A percentile compares a stretch with the other conserved stretches of the same genome.
phyloP scores from a whole-genome alignment of 2,329 filamentous ascomycete genomes.

The Fusarium humuli region DNA sequence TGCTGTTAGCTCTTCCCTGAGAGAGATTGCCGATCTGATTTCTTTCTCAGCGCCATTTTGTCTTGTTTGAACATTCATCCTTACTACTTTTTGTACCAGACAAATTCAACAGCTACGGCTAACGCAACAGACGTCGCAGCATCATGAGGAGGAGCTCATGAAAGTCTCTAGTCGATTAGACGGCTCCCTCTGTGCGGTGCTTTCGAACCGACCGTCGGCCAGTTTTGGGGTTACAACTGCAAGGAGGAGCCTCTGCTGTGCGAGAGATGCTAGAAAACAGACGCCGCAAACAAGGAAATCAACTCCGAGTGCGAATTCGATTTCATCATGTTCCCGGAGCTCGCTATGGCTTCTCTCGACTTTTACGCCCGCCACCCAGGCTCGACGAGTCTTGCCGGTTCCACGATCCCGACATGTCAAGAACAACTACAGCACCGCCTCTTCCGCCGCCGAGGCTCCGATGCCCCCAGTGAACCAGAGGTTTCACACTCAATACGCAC shows the following conservation, averaged over 20 bases:
- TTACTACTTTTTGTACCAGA: not conserved
- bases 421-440: constrained; percentile 46
- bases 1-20: constrained; percentile 37
- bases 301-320: constrained; percentile 9
- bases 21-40: constrained; percentile 36
- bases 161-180: constrained; percentile 70
- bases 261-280: constrained; percentile 32
- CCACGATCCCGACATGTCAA: constrained; percentile 38
- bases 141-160: constrained; percentile 69
- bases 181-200: constrained; percentile 68
- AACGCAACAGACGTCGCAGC: constrained; percentile 37
- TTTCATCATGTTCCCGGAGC: constrained; percentile 49
- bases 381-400: constrained; percentile 28
- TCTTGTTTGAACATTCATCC: not conserved
- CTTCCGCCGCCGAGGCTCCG: constrained; percentile 33
- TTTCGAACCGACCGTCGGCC: constrained; percentile 58
- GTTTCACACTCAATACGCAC: constrained; percentile 16
- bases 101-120: constrained; percentile 16
- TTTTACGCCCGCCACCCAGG: constrained; percentile 49
- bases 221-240: constrained; percentile 42
- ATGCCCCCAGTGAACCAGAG: constrained; percentile 24
- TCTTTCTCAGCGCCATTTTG: constrained; percentile 29
- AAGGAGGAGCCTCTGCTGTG: constrained; percentile 45
- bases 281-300: constrained; percentile 17
- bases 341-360: constrained; percentile 57